Conservation (phyloP, 768 basidiomycete species). For the Tremella yokohamensis region DNA sequence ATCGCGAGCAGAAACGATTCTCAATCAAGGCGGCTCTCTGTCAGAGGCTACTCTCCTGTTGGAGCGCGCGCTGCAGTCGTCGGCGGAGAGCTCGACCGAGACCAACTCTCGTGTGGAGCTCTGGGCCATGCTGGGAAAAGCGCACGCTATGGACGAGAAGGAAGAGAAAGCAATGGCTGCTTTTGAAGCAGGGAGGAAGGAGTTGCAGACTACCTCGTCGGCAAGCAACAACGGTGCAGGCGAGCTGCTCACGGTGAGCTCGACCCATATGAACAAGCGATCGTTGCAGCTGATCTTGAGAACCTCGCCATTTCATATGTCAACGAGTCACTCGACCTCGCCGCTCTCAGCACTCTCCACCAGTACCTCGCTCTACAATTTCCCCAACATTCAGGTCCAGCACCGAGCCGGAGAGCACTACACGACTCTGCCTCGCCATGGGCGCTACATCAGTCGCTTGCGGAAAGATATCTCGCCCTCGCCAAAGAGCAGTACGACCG, state of each 20-base stretch:
- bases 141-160: conserved; percentile 59
- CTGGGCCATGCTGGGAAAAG: conserved; percentile 88
- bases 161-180: conserved; percentile 53
- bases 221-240: conserved; percentile 22
- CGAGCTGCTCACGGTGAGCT: conserved; percentile 42
- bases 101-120: conserved; percentile 62
- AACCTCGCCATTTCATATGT: conserved; percentile 94
- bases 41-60: conserved; percentile 80
- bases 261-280: neutral
- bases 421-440: conserved; percentile 55
- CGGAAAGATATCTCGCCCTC: conserved; percentile 74
- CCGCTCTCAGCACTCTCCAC: conserved; percentile 76
- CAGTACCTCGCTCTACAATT: conserved; percentile 72
- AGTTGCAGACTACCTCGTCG: conserved; percentile 21
- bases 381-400: conserved; percentile 53
- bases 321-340: conserved; percentile 85
- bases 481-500: conserved; percentile 76
- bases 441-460: conserved; percentile 75
- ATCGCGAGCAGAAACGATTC: conserved; percentile 61
- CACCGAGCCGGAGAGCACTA: conserved; percentile 30
- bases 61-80: conserved; percentile 70
- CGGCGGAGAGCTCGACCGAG: conserved; percentile 11
- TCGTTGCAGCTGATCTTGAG: conserved; percentile 53
- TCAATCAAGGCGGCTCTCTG: conserved; percentile 77
- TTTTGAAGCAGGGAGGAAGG: conserved; percentile 49